Base-by-base conservation (phyloP, 768 basidiomycete genomes). In the Rhizopogon roseolus region DNA sequence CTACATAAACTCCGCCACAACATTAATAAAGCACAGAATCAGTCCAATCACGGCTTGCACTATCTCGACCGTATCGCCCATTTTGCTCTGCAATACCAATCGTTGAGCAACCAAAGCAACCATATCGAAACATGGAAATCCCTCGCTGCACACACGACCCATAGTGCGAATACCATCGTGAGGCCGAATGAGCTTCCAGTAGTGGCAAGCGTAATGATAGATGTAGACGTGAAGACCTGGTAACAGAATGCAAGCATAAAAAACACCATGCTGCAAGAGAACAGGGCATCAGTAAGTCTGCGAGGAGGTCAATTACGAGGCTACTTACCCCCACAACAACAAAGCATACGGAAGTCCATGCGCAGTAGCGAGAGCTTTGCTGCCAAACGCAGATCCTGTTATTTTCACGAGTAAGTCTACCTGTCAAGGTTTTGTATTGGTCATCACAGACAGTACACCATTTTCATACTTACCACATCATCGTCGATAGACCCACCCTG, bases 201-300 rank as follows among this genome's bases (percentile, higher is more conserved):
- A 9, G 57, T 22, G n/a, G 57, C 41, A 3, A 58, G 63, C 6
- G 64, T 57, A 3, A 53, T 11, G 13, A 34, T 27, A 7, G 40
- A 57, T 32, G 59, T 60, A 14, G 52, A 39, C 17, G 57, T 39
- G 53, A 71, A 64, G 50, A 66, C 68, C 27, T 55, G 57, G 17
- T 60, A 37, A 8, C 58, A 56, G 43, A 71, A 60, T 1, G 64
- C 62, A 1, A 54, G 42, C 9, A 66, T 27, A 53, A 71, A 71
- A 22, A 57, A 58, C 2, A 64, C 46, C 56, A 66, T 62, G 13
- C 68, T 71, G 28, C 32, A 25, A 9, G 16, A 22, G 17, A 52
- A 44, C 50, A 14, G 17, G 49, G 29, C 50, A 14, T 29, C 10
- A n/a, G 41, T 32, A 22, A 41, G 51, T 13, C 3, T 1, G 22